Base-by-base conservation (phyloP, 2,329 filamentous ascomycete genomes). In the Colletotrichum sojae region DNA sequence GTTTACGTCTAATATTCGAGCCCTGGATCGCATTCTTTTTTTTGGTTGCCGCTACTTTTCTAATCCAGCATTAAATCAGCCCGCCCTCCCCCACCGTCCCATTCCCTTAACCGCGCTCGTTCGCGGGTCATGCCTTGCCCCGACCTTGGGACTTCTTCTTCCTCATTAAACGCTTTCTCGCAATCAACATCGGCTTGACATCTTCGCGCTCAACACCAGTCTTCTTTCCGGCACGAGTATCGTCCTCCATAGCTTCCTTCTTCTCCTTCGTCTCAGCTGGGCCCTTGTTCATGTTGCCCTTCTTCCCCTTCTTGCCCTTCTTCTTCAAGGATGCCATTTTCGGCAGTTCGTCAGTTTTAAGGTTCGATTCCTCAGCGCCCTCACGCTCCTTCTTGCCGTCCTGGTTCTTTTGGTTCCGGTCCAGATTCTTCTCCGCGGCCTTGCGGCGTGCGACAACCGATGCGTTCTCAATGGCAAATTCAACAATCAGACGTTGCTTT, bases 391-490 rank as follows among this genome's bases (percentile, higher is more conserved):
- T 78, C 64, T 77, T 74, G 9, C 65, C 66, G 18, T 68, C 58
- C 69, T 74, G 77, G 59, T 70, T 67, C 25, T 74, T 72, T 51
- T 62, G 73, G 61, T 73, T 67, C 27, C 54, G 63, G 63, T 72
- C 71, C 20, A 63, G 67, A 70, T 76, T 80, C 46, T 77, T 77
- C 73, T 83, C 79, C 13, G 76, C 77, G 39, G 76, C 77, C 52
- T 74, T 76, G 69, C 97, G 88, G 72, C 96, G 88, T 73, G 91
- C 88, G n/a, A 99, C 92, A 1, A 99, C 96, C 76, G 98, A 95
- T 1, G 94, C 95, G 75, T 99, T 99, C 82, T 99, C 96, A 78
- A 99, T 97, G 20, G 96, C 94, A 78, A 99, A 99, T 80, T 99
- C 97, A 45, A 95, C 95, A 76, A 99, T 94, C 59, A 99, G 83